Conservation (phyloP, 148 eudicot species). For the Persicaria maculosa region DNA sequence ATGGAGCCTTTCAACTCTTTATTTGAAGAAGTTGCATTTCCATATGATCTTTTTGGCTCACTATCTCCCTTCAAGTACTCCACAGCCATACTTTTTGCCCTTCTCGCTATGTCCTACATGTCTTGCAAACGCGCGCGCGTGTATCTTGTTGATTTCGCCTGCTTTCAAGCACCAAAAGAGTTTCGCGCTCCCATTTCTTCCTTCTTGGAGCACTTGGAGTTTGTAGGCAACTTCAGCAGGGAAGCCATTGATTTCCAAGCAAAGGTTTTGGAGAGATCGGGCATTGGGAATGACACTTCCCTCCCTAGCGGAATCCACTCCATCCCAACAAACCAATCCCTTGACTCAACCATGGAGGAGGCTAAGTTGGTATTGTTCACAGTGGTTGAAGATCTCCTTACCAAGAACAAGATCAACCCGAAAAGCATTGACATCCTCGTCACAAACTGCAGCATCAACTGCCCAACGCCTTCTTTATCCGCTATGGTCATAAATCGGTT, state of each 20-base stretch:
- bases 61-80: not conserved
- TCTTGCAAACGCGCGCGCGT: not conserved
- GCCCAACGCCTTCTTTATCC: conserved; percentile 38
- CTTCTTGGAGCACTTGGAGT: conserved; percentile 12
- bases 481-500: conserved; percentile 31
- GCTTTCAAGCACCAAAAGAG: conserved; percentile 8
- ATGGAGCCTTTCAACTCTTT: not conserved
- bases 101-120: not conserved
- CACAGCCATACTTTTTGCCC: not conserved
- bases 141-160: conserved; percentile 15
- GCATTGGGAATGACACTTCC: conserved; percentile 18
- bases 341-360: conserved; percentile 23
- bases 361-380: conserved; percentile 25
- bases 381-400: conserved; percentile 20
- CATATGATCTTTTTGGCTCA: not conserved
- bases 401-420: conserved; percentile 25
- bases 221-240: not conserved
- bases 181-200: conserved; percentile 13
- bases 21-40: not conserved
- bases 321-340: conserved; percentile 24
- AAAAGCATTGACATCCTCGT: conserved; percentile 31
- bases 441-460: conserved; percentile 34
- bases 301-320: conserved; percentile 18
- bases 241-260: conserved; percentile 8
- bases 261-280: conserved; percentile 13